These are phyloP conservation scores for Melaleuca alternifolia DNA, from an alignment of 345 rosid genomes.

Conservation along the genomic window DNA sequence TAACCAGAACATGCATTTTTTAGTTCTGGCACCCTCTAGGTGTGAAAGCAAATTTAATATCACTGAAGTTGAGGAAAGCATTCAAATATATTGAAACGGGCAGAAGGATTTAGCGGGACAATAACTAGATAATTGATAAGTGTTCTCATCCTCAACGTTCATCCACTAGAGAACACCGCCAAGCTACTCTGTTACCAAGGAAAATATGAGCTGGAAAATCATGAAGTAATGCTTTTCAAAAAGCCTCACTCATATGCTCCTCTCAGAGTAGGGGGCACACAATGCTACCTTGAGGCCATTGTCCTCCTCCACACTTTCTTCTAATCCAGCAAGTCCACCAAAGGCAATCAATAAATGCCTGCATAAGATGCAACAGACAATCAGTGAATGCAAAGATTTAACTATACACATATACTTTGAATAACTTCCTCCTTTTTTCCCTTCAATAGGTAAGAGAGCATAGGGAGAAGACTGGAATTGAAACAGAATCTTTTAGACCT, in stretches of 20 bases:
- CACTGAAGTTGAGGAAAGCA: not conserved
- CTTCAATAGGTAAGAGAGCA: not conserved
- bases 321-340: slow-evolving; percentile 94
- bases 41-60: not conserved
- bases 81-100: not conserved
- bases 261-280: not conserved
- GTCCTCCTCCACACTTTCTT: slow-evolving; percentile 75
- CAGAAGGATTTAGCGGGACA: not conserved
- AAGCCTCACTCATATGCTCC: not conserved
- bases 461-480: not conserved
- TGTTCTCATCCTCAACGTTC: not conserved
- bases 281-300: slow-evolving; percentile 45
- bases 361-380: not conserved
- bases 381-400: not conserved
- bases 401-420: not conserved
- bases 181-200: not conserved
- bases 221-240: not conserved
- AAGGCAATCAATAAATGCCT: slow-evolving; percentile 91
- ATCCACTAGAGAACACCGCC: not conserved
- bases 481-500: not conserved
- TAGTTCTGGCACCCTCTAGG: not conserved
- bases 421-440: not conserved
- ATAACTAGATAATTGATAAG: not conserved
- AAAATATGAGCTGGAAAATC: not conserved
- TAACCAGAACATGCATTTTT: not conserved